Evolutionary conservation across 331 rosid species (phyloP).

Genomic region (Quercus lobata): DNA sequence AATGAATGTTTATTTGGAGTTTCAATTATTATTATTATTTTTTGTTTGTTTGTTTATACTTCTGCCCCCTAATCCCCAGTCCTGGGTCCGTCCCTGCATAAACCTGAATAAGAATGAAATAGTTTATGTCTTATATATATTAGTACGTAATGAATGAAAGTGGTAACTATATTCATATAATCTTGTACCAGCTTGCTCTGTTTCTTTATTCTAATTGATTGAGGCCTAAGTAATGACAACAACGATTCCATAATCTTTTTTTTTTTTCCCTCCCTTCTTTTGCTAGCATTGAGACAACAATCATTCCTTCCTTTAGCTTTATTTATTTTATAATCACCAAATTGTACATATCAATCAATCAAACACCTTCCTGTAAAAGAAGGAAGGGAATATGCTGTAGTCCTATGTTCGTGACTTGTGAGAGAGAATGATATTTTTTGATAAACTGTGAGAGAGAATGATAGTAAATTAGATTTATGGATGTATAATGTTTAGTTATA

Average conservation of each 20-base stretch:
- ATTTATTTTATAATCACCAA: background rate
- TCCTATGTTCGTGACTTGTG: background rate
- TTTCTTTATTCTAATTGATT: constrained; percentile 9
- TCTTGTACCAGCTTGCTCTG: background rate
- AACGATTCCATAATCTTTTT: constrained; percentile 1
- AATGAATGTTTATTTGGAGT: no score
- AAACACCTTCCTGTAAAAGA: background rate
- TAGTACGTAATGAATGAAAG: no score
- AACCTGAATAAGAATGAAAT: no score
- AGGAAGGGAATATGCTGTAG: background rate
- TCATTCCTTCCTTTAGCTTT: constrained; percentile 3
- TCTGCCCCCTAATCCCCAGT: no score
- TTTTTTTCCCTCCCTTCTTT: background rate
- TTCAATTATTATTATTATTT: no score
- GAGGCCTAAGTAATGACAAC: constrained; percentile 17
- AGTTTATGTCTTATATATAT: no score
- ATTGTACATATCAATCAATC: background rate
- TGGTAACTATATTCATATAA: no score
- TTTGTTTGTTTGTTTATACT: no score
- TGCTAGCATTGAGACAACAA: background rate
- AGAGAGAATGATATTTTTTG: background rate
- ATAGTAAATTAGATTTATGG: constrained; percentile 8
- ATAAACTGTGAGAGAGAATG: background rate
- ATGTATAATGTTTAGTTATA: background rate
- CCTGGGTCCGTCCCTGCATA: fast-evolving